Evolutionary conservation across 495 filamentous ascomycete genomes (phyloP).

Genomic region (Talaromyces liani): DNA sequence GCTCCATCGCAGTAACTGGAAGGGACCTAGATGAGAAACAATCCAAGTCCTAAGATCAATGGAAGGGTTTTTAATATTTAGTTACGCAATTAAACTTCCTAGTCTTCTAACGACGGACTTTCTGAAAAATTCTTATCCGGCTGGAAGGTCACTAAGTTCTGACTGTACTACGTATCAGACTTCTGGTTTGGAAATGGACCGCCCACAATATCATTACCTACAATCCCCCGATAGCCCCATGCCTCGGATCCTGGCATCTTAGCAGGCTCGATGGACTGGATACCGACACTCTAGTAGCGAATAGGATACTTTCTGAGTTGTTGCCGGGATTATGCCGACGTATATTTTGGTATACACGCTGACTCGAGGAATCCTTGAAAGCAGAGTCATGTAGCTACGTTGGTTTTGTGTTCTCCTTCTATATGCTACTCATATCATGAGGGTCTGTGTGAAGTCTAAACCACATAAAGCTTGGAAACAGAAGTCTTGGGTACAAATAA

Average conservation of each 20-base stretch:
- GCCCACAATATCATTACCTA: neutral
- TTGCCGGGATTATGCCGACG: neutral
- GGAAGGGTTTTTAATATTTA: neutral
- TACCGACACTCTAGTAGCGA: neutral
- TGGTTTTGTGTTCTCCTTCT: neutral
- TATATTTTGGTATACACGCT: neutral
- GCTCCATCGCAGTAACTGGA: too few species aligned
- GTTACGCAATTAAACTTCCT: neutral
- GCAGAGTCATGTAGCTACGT: neutral
- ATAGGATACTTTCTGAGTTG: neutral
- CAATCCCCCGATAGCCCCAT: neutral
- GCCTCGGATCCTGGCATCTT: neutral
- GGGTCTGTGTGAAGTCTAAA: neutral
- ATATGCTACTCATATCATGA: neutral
- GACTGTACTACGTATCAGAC: neutral
- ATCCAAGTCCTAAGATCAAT: neutral
- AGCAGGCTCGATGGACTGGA: neutral
- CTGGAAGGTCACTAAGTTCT: neutral
- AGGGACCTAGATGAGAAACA: too few species aligned
- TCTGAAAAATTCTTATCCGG: neutral
- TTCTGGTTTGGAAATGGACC: neutral
- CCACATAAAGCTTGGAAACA: neutral
- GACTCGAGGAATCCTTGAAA: neutral
- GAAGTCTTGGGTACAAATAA: neutral
- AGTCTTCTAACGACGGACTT: neutral